Base-by-base conservation (phyloP, 1,284 basidiomycete genomes). In the Austroboletus rostrupii region DNA sequence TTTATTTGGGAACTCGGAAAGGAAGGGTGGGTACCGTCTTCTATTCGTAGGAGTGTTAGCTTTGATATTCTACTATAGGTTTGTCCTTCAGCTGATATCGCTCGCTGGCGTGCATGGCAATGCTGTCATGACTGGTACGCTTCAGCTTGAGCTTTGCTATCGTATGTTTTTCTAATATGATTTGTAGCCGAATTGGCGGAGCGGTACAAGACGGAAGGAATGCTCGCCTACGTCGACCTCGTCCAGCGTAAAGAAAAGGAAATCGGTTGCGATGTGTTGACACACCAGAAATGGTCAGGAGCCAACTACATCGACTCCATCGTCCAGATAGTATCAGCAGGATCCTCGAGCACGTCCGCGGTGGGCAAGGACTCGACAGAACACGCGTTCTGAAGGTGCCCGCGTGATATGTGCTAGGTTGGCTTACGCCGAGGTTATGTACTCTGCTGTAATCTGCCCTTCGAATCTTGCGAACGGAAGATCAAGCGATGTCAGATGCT, bases 1-100 rank as follows among this genome's bases (percentile, higher is more conserved):
- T 96, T 95, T 66, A 76, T 94, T 32, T 94, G 92, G 91, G 90
- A 96, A 50, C 79, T 97, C 43, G 93, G 80, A 28, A 92, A 92
- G 71, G 90, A 92, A 72, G 91, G 92, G 81, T 89, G 68, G 58
- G 72, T 45, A 16, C 32, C 13, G 7, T 50, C 42, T 33, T 50
- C 23, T 23, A 16, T 32, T 38, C 14, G 28, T n/a, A 16, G 12
- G 31, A 11, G 38, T 23, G 33, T 29, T 53, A 50, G 60, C 47
- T 55, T 53, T 21, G 21, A 33, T 17, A 26, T 43, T 41, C 38
- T 42, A 26, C 23, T 20, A 7, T 53, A 87, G 88, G 43, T 92
- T 92, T 62, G 83, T 91, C 50, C 74, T 93, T 16, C 91, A 93
- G 65, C 72, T 93, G 21, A 82, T 93, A 62, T 95, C 92, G 7